Evolutionary conservation across 1,284 basidiomycete species (phyloP).

Genomic region (Naganishia albida): DNA sequence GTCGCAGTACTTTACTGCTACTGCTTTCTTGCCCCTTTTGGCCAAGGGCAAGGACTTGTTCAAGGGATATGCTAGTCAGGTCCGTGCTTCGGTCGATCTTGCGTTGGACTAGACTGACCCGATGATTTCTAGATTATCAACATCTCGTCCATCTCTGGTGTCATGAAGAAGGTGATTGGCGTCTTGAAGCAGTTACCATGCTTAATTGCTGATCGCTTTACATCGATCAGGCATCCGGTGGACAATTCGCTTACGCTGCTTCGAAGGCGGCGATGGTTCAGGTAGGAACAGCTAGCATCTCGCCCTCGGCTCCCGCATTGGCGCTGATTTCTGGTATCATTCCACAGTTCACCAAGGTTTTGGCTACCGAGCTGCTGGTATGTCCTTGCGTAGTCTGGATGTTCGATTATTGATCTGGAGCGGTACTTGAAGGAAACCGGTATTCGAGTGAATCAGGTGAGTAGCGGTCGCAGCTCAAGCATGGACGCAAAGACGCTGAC

Average conservation of each 20-base stretch:
- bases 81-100: background rate
- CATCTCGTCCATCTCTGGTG: constrained; percentile 44
- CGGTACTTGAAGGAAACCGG: constrained; percentile 36
- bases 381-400: background rate
- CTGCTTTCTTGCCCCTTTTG: constrained; percentile 48
- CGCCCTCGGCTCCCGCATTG: too few relatives aligned
- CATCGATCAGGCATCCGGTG: constrained; percentile 37
- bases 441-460: constrained; percentile 48
- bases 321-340: too few relatives aligned
- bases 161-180: constrained; percentile 37
- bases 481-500: background rate
- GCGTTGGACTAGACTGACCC: background rate
- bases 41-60: constrained; percentile 39
- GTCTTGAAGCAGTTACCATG: background rate
- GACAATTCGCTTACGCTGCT: constrained; percentile 45
- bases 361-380: constrained; percentile 42
- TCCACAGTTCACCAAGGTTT: constrained; percentile 40
- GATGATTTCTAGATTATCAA: constrained; percentile 41
- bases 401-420: background rate
- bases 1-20: constrained; percentile 41
- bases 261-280: constrained; percentile 46
- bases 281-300: constrained; percentile 27
- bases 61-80: constrained; percentile 42
- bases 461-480: constrained; percentile 30
- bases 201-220: background rate